Evolutionary conservation across 495 filamentous ascomycete species (phyloP).

Genomic region (Annulohypoxylon maeteangense): DNA sequence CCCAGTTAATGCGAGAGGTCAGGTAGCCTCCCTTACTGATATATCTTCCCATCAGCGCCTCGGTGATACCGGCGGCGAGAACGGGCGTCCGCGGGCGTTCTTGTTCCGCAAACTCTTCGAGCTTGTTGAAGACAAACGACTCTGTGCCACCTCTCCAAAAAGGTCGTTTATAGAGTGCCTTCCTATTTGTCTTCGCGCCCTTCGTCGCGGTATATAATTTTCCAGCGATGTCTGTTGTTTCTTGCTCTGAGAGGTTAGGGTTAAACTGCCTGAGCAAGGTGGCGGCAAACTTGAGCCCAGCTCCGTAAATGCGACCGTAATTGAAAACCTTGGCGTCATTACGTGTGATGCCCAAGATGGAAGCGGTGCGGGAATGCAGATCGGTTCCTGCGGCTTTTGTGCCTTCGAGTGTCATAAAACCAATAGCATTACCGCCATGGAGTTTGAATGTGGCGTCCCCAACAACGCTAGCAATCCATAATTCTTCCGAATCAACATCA

Average conservation of each 20-base stretch:
- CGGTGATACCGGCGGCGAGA: constrained; percentile 95
- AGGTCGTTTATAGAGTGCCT: constrained; percentile 71
- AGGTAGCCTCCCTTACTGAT: constrained; percentile 92
- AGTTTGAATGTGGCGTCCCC: constrained; percentile 93
- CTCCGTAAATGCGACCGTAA: constrained; percentile 97
- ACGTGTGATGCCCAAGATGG: constrained; percentile 89
- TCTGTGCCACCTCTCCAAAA: constrained; percentile 99
- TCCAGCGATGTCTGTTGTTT: constrained; percentile 78
- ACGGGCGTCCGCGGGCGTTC: constrained; percentile 91
- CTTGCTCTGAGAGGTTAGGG: constrained; percentile 76
- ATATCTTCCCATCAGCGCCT: constrained; percentile 87
- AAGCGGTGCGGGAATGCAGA: constrained; percentile 91
- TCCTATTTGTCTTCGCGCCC: constrained; percentile 77
- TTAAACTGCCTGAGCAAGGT: constrained; percentile 94
- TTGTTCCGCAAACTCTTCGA: constrained; percentile 97
- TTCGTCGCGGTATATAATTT: constrained; percentile 91
- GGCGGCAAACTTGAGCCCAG: constrained; percentile 91
- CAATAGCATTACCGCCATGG: constrained; percentile 95
- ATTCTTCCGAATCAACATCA: constrained; percentile 97
- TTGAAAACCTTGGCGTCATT: constrained; percentile 99
- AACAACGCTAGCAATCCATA: constrained; percentile 97
- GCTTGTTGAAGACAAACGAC: constrained; percentile 96
- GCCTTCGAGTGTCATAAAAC: constrained; percentile 98
- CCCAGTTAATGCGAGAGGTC: constrained; percentile 98
- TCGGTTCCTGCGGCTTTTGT: constrained; percentile 94